Percentiles rank a stretch among this genome's conserved stretches.
Conservation (phyloP, 2,329 filamentous ascomycete genomes). For the Thielaviopsis musarum region DNA sequence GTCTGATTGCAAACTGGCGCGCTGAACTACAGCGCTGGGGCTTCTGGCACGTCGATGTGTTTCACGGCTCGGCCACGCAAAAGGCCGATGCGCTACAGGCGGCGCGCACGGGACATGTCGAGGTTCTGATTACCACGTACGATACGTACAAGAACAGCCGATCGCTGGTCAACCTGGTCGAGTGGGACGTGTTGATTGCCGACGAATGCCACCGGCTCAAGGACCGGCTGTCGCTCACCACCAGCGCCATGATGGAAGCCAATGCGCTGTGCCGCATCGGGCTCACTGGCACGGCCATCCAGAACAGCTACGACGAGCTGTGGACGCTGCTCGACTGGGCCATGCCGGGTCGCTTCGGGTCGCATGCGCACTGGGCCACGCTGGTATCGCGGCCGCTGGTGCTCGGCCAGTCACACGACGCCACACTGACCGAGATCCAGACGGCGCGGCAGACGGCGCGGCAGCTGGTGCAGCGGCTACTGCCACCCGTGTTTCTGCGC, state of each 20-base stretch:
- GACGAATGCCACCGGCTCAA: slow-evolving; percentile 91
- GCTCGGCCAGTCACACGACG: slow-evolving; percentile 82
- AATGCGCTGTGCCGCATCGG: slow-evolving; percentile 88
- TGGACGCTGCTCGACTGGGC: slow-evolving; percentile 97
- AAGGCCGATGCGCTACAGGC: slow-evolving; percentile 57
- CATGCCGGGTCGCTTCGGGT: slow-evolving; percentile 57
- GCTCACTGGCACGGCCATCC: slow-evolving; percentile 86
- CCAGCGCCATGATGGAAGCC: slow-evolving; percentile 73
- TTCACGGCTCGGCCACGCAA: slow-evolving; percentile 43
- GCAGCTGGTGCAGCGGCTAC: slow-evolving; percentile 69
- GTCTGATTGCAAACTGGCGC: slow-evolving; percentile 80
- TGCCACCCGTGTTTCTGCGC: slow-evolving; percentile 79
- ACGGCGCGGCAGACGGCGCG: slow-evolving; percentile 65
- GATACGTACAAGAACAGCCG: slow-evolving; percentile 69
- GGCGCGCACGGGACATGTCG: slow-evolving; percentile 58
- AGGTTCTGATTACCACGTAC: slow-evolving; percentile 92
- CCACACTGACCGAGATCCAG: slow-evolving; percentile 67
- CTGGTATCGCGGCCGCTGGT: slow-evolving; percentile 66
- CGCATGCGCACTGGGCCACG: slow-evolving; percentile 56
- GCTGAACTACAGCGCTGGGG: slow-evolving; percentile 80
- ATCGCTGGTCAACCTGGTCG: slow-evolving; percentile 59
- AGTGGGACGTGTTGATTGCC: slow-evolving; percentile 88
- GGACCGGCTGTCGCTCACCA: slow-evolving; percentile 57
- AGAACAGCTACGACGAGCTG: slow-evolving; percentile 94
- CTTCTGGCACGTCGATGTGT: slow-evolving; percentile 81